Evolutionary conservation across 192 early-diverging fungal genomes (phyloP), one percentile per base, ranked within the genome.

Genomic region (Cetraspora pellucida): DNA sequence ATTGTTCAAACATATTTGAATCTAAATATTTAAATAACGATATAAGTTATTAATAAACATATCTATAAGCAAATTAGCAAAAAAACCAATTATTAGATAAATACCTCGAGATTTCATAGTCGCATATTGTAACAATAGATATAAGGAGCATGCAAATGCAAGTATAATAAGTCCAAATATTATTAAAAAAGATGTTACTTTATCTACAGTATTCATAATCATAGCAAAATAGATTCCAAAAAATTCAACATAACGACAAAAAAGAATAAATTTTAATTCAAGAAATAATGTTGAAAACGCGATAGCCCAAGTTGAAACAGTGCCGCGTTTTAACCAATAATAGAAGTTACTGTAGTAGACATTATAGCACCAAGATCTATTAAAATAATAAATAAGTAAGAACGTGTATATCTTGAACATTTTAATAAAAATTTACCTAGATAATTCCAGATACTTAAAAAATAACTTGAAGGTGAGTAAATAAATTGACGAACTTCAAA

Each of bases 221-320:
- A 68, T 68, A n/a, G 66, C 25, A 44, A 68, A 21, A 23, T 68
- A 68, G 14, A 68, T 11, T 10, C 66, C 66, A 45, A 68, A 68
- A 47, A 19, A 21, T 13, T 45, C 37, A 68, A 68, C n/a, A 16
- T 2, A 16, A 11, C 66, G 28, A n/a, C 44, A 47, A 21, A 68
- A 47, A 3, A 68, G 44, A 7, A 68, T 9, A 23, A 68, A 68
- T 27, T 68, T 68, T 25, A 68, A n/a, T 43, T 47, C 44, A 19
- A 68, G 21, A 47, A 68, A 68, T 11, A 68, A n/a, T 19, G 21
- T 45, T 68, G 66, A 27, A 68, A 68, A 68, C 21, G 44, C 10
- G 19, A 47, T 16, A 5, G 31, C 31, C 31, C 31, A 17, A 68
- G 14, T n/a, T 14, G 43, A 14, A 19, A 28, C 17, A 37, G 8